Percentiles rank a stretch among this genome's conserved stretches.
Evolutionary conservation across 2,329 filamentous ascomycete genomes (phyloP).

Genomic region (Aspergillus sergii): DNA sequence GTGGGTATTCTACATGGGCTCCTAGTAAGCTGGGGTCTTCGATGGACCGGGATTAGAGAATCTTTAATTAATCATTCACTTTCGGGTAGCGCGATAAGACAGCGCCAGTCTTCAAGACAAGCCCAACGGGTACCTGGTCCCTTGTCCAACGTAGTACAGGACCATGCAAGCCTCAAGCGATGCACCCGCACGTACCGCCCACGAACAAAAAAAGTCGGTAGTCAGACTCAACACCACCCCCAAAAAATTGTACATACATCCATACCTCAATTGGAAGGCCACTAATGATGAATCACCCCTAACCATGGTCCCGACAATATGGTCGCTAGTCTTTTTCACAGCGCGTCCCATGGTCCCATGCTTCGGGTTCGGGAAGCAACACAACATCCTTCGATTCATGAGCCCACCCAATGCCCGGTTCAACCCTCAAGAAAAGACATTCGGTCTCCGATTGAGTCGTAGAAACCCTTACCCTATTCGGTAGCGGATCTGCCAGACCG

Average conservation of each 20-base stretch:
- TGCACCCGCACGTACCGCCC: background rate
- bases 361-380: background rate
- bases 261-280: no score
- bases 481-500: background rate
- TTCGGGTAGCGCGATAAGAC: background rate
- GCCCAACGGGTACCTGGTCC: background rate
- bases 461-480: background rate
- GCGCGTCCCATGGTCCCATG: background rate
- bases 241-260: no score
- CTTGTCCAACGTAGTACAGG: background rate
- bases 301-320: background rate
- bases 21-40: background rate
- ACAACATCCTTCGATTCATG: background rate
- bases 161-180: background rate
- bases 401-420: background rate
- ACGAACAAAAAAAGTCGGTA: background rate
- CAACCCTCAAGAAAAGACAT: background rate
- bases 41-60: conserved; percentile 1
- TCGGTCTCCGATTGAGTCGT: conserved; percentile 2
- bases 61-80: background rate
- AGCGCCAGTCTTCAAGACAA: background rate
- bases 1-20: conserved; percentile 6
- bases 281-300: background rate
- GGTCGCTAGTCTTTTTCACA: background rate
- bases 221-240: no score